Percentiles rank a stretch among this genome's conserved stretches.
Conservation (phyloP, 73 alveolate genomes). For the Durusdinium trenchii region DNA sequence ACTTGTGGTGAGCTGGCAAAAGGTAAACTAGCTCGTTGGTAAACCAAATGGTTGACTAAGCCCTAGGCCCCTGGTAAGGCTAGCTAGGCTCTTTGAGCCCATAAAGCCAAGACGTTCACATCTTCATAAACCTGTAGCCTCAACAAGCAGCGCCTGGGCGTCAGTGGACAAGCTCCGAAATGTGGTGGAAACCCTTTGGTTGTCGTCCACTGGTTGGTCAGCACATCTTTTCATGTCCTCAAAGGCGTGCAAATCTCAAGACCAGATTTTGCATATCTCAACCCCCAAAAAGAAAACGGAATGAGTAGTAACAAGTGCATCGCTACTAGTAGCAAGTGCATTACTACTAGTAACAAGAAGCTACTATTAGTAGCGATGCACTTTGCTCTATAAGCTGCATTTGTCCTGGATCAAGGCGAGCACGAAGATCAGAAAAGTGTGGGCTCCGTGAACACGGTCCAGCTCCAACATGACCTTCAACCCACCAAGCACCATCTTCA, state of each 20-base stretch:
- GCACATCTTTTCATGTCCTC: conserved; percentile 27
- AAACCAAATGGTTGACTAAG: no score
- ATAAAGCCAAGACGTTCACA: no score
- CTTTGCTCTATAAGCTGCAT: neutral
- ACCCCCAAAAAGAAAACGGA: no score
- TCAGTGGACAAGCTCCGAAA: conserved; percentile 7
- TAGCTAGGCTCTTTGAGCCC: no score
- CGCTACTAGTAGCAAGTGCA: no score
- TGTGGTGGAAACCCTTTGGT: neutral
- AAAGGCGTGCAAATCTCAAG: neutral
- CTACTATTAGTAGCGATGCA: no score
- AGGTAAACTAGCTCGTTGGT: no score
- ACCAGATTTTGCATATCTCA: no score
- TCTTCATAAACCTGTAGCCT: neutral
- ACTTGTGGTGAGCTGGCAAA: no score
- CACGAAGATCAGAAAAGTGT: conserved; percentile 11
- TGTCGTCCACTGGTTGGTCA: neutral
- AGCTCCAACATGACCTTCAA: neutral
- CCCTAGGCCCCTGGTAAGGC: no score
- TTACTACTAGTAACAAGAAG: no score
- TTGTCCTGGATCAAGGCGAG: conserved; percentile 20
- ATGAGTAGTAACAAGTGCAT: no score
- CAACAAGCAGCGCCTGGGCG: neutral
- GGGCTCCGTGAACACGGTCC: neutral
- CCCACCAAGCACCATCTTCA: neutral